Evolutionary conservation across 2,329 filamentous ascomycete genomes (phyloP).

Genomic region (Aspergillus sp.): DNA sequence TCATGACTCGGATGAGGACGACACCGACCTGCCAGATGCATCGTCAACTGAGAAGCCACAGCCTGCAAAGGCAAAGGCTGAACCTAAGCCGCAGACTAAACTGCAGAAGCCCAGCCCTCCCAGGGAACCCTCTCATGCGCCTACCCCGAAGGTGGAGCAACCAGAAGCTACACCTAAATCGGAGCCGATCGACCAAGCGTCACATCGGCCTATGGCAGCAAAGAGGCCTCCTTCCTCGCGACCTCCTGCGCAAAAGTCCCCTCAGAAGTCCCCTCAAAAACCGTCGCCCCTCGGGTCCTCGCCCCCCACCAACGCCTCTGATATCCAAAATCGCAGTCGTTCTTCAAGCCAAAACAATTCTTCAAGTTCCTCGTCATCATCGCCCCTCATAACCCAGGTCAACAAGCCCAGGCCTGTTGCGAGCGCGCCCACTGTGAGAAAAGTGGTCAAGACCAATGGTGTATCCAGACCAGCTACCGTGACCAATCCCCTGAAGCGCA

Average conservation of each 20-base stretch:
- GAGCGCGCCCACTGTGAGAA: conserved; percentile 22
- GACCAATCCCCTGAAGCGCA: conserved; percentile 44
- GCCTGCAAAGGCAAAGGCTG: conserved; percentile 20
- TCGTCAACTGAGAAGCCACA: conserved; percentile 25
- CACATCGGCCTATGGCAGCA: conserved; percentile 36
- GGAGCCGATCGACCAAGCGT: conserved; percentile 25
- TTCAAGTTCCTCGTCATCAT: conserved; percentile 51
- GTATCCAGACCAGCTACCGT: conserved; percentile 28
- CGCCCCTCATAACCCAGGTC: conserved; percentile 46
- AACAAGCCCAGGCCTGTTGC: conserved; percentile 30
- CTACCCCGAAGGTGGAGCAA: conserved; percentile 30
- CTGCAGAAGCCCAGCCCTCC: conserved; percentile 22
- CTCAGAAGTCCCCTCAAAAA: conserved; percentile 58
- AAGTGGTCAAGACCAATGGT: conserved; percentile 31
- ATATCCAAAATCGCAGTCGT: conserved; percentile 51
- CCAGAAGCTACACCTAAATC: conserved; percentile 27
- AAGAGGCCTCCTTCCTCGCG: conserved; percentile 41
- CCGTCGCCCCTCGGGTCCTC: conserved; percentile 64
- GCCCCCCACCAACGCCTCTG: conserved; percentile 62
- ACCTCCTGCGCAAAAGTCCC: conserved; percentile 49
- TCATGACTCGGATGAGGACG: conserved; percentile 54
- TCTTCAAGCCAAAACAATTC: conserved; percentile 46
- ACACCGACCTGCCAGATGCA: conserved; percentile 45
- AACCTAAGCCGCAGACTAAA: conserved; percentile 23
- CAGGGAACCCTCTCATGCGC: conserved; percentile 23